A percentile compares a stretch with the other conserved stretches of the same genome.
Evolutionary conservation across 2,329 filamentous ascomycete genomes (phyloP).

Genomic region (Botrytis medusae): DNA sequence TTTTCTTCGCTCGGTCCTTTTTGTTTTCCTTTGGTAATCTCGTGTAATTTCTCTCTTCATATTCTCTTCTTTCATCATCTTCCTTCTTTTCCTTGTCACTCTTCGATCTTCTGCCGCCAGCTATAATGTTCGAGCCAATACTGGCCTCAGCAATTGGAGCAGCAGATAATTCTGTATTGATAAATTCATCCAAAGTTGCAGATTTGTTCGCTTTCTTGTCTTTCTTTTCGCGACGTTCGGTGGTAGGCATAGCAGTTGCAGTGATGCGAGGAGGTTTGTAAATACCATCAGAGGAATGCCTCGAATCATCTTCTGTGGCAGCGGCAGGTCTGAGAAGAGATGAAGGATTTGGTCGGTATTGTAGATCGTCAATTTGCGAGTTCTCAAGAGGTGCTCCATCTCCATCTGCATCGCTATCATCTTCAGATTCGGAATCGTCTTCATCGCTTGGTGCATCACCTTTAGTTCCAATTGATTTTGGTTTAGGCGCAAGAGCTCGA

Average conservation of each 20-base stretch:
- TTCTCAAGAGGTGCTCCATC: conserved; percentile 32
- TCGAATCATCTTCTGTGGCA: conserved; percentile 33
- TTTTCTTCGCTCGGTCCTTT: conserved; percentile 71
- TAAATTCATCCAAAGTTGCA: conserved; percentile 86
- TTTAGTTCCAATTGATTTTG: conserved; percentile 13
- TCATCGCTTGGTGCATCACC: conserved; percentile 26
- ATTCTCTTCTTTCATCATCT: conserved; percentile 76
- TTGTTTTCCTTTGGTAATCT: conserved; percentile 84
- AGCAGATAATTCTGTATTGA: conserved; percentile 77
- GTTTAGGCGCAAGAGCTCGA: conserved; percentile 19
- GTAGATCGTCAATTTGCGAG: conserved; percentile 55
- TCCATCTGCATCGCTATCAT: conserved; percentile 39
- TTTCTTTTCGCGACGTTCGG: conserved; percentile 49
- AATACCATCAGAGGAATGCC: conserved; percentile 60
- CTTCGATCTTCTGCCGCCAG: conserved; percentile 76
- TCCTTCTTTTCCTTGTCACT: conserved; percentile 71
- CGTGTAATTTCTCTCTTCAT: conserved; percentile 91
- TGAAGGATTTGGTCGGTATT: conserved; percentile 61
- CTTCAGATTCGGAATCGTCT: conserved; percentile 38
- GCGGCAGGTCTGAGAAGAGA: conserved; percentile 41
- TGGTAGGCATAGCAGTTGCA: conserved; percentile 77
- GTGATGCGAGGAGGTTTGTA: conserved; percentile 89
- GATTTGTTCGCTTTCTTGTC: conserved; percentile 69
- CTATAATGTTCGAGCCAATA: conserved; percentile 84
- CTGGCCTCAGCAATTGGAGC: conserved; percentile 83